phyloP scores from a whole-genome alignment of 179 eudicot genomes.

The Gypsophila paniculata region DNA sequence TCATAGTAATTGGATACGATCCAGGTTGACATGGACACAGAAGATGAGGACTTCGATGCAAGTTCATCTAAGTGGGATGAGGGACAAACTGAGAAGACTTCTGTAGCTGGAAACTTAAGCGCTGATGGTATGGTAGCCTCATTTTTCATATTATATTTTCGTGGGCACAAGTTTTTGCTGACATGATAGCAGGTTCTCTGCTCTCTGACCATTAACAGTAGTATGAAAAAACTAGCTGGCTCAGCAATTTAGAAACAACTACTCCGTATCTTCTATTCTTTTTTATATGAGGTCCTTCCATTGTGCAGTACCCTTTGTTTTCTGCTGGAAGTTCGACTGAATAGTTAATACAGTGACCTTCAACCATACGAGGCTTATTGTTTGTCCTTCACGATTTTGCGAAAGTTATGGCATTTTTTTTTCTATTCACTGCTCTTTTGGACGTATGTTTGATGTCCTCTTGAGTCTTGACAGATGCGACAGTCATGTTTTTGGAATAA shows the following conservation, averaged over 20 bases:
- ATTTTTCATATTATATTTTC: constrained; percentile 6
- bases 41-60: constrained; percentile 52
- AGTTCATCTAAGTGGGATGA: constrained; percentile 36
- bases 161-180: constrained; percentile 1
- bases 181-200: background rate
- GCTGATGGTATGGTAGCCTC: constrained; percentile 44
- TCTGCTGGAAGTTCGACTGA: no score
- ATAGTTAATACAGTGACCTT: no score
- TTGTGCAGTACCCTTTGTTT: background rate
- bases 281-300: background rate
- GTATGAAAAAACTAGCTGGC: background rate
- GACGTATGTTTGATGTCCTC: no score
- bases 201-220: background rate
- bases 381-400: no score
- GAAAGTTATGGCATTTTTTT: no score
- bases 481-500: background rate
- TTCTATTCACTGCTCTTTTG: no score
- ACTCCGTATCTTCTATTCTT: no score
- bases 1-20: constrained; percentile 10
- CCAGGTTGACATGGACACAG: constrained; percentile 98
- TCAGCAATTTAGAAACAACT: background rate
- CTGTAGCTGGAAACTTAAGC: constrained; percentile 26
- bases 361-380: no score
- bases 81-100: constrained; percentile 33
- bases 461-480: background rate